Evolutionary conservation across 2,329 filamentous ascomycete genomes (phyloP).

Genomic region (Domatiomyces catenatus): DNA sequence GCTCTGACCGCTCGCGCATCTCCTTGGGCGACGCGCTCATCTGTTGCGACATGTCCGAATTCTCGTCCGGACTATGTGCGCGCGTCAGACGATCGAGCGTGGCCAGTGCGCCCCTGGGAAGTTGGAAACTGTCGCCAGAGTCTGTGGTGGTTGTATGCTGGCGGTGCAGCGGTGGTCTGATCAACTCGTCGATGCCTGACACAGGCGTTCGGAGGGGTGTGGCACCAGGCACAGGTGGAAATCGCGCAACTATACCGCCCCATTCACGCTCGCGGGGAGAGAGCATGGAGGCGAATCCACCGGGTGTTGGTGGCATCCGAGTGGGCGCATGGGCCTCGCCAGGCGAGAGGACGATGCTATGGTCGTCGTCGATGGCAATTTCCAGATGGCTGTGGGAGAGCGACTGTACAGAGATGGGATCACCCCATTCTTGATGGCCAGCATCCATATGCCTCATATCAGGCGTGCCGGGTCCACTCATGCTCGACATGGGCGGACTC

Average conservation of each 20-base stretch:
- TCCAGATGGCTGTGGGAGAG: constrained; percentile 8
- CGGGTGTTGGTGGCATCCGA: constrained; percentile 16
- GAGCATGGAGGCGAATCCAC: constrained; percentile 14
- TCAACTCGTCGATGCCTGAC: not conserved
- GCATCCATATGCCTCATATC: constrained; percentile 36
- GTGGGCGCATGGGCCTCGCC: constrained; percentile 11
- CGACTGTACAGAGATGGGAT: constrained; percentile 1
- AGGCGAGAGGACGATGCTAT: constrained; percentile 16
- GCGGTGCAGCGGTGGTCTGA: constrained; percentile 1
- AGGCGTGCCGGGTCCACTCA: constrained; percentile 70
- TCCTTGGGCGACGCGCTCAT: constrained; percentile 23
- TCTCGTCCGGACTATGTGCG: constrained; percentile 28
- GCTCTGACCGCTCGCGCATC: constrained; percentile 46
- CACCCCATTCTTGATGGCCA: constrained; percentile 9
- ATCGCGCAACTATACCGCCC: constrained; percentile 33
- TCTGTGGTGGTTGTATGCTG: constrained; percentile 4
- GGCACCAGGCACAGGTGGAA: constrained; percentile 25
- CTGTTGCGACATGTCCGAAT: constrained; percentile 23
- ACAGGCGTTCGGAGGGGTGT: constrained; percentile 3
- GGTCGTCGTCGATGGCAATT: constrained; percentile 24
- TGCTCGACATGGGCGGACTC: constrained; percentile 46
- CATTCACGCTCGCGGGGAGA: constrained; percentile 34
- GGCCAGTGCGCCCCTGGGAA: constrained; percentile 66
- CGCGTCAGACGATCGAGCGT: constrained; percentile 61
- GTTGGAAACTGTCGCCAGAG: constrained; percentile 43